Percentiles rank a stretch among this genome's conserved stretches.
Evolutionary conservation across 306 rosid genomes (phyloP).

Genomic region (Hippophae tibetana): DNA sequence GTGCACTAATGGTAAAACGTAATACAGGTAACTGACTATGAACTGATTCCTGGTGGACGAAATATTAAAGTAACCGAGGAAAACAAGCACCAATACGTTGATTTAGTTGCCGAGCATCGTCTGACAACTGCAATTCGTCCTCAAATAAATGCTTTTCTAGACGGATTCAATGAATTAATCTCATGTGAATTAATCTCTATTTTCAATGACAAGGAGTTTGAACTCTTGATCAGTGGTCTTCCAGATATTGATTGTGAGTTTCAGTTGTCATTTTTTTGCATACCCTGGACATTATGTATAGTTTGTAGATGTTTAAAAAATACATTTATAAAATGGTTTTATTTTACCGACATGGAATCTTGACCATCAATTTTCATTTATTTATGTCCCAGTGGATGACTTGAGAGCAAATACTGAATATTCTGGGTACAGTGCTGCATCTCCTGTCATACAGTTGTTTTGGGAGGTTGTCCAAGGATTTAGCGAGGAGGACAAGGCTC

Average conservation of each 20-base stretch:
- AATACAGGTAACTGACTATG: constrained; percentile 84
- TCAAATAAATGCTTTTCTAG: constrained; percentile 84
- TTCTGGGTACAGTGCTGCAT: constrained; percentile 81
- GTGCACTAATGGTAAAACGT: constrained; percentile 17
- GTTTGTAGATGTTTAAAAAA: neutral
- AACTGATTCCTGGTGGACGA: constrained; percentile 89
- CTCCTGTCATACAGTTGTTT: constrained; percentile 87
- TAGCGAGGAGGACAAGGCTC: constrained; percentile 97
- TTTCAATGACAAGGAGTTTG: constrained; percentile 88
- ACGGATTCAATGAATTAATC: constrained; percentile 74
- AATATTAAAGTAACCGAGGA: constrained; percentile 91
- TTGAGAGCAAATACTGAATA: constrained; percentile 93
- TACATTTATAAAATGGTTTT: neutral
- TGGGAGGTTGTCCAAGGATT: constrained; percentile 92
- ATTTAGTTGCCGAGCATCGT: constrained; percentile 84
- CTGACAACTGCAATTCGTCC: constrained; percentile 94
- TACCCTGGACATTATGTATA: neutral
- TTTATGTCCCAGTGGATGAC: constrained; percentile 68
- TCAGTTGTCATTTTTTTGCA: neutral
- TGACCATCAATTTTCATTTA: constrained; percentile 13
- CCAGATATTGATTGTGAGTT: constrained; percentile 92
- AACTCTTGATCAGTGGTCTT: constrained; percentile 86
- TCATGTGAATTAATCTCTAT: constrained; percentile 66
- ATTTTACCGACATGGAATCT: constrained; percentile 7
- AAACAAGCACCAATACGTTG: constrained; percentile 88